Percentiles rank a stretch among this genome's conserved stretches.
phyloP scores from a whole-genome alignment of 495 filamentous ascomycete species.

The Daldinia grandis region DNA sequence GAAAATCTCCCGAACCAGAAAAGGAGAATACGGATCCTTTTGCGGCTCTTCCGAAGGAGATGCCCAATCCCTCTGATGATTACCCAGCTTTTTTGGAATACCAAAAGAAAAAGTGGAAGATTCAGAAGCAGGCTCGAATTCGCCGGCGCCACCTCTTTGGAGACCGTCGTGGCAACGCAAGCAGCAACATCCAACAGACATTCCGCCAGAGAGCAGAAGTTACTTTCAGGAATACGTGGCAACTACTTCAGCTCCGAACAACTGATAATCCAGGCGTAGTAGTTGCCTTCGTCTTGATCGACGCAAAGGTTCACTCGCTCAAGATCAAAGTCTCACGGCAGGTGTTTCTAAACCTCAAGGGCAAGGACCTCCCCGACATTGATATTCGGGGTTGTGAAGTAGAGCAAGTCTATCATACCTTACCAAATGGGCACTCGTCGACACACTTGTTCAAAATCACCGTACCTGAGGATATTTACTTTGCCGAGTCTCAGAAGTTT shows the following conservation, averaged over 20 bases:
- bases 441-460: constrained; percentile 93
- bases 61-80: constrained; percentile 87
- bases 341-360: constrained; percentile 90
- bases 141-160: constrained; percentile 93
- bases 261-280: constrained; percentile 87
- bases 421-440: constrained; percentile 95
- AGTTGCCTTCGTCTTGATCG: constrained; percentile 89
- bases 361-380: constrained; percentile 85
- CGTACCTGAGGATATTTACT: constrained; percentile 86
- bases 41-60: constrained; percentile 80
- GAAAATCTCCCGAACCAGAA: constrained; percentile 76
- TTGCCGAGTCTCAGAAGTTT: constrained; percentile 83
- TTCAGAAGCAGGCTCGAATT: constrained; percentile 90
- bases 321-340: constrained; percentile 90
- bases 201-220: constrained; percentile 92
- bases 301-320: constrained; percentile 84
- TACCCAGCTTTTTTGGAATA: constrained; percentile 91
- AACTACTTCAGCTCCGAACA: constrained; percentile 84
- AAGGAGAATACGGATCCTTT: constrained; percentile 76
- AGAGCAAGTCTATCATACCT: constrained; percentile 88
- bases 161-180: constrained; percentile 72
- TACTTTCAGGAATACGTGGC: constrained; percentile 91
- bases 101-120: constrained; percentile 99
- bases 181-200: constrained; percentile 81
- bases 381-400: constrained; percentile 86